Evolutionary conservation across 352 stramenopile species (phyloP), one percentile per base, ranked within the genome.

Genomic region (Pseudoperonospora humuli): DNA sequence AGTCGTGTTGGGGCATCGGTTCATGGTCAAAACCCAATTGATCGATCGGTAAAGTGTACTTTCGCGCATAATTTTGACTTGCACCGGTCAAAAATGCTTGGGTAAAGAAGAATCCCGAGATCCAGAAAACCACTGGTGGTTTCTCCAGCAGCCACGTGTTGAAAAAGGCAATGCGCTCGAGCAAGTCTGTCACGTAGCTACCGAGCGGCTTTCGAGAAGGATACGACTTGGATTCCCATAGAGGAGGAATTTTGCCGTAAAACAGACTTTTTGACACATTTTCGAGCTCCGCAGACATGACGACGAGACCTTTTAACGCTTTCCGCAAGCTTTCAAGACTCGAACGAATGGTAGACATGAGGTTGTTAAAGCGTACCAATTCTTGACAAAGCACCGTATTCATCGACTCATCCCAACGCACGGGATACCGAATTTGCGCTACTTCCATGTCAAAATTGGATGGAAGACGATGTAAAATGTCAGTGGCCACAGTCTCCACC

Each of bases 51-150:
- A 96, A 65, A 48, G 79, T 88, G 55, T 97, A 92, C 50, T 91
- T 89, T 2, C 93, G 70, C 7, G 93, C 93, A 45, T 75, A 98
- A 53, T 98, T 97, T n/a, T 98, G 93, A 45, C 92, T 90, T 28
- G 85, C 90, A 21, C 93, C 92, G 0, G 93, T 98, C 33, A 97
- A 64, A 61, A 98, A 98, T 10, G 92, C 90, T n/a, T n/a, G n/a
- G n/a, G n/a, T n/a, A 67, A 97, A 98, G 65, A 97, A 98, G 58
- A 98, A 97, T n/a, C 92, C 89, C 14, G 76, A 94, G 43, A 98
- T 79, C 93, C 92, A 98, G 60, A 93, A 98, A 6, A 96, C 76
- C 7, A 73, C 61, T 3, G 90, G 91, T 9, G 87, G 70, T 14
- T 84, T 87, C 39, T 90, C 69, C 20, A 95, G 57, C 6, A 97